A percentile compares a stretch with the other conserved stretches of the same genome.
Conservation (phyloP, 192 early-diverging fungal genomes). For the Ambispora gerdemannii region DNA sequence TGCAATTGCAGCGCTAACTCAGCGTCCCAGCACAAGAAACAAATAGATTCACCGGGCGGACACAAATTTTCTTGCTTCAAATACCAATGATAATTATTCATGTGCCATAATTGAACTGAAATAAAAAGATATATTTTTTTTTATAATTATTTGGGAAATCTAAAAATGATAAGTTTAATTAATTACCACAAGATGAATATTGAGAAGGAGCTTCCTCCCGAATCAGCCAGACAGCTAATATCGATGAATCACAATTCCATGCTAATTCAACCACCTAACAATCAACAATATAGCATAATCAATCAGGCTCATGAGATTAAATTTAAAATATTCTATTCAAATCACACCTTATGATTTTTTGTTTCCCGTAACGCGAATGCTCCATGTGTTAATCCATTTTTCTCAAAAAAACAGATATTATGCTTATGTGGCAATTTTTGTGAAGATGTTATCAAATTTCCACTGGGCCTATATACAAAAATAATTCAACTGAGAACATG, state of each 20-base stretch:
- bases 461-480: constrained; percentile 59
- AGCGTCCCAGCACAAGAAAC: constrained; percentile 77
- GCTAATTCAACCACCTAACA: constrained; percentile 52
- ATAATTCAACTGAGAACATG: background rate
- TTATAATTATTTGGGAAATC: constrained; percentile 6
- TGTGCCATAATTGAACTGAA: constrained; percentile 85
- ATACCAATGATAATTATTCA: constrained; percentile 97
- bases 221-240: constrained; percentile 71
- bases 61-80: constrained; percentile 80
- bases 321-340: constrained; percentile 29
- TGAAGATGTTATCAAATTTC: constrained; percentile 78
- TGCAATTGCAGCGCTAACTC: constrained; percentile 68
- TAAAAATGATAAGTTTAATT: constrained; percentile 24
- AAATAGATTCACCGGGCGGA: constrained; percentile 37
- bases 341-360: constrained; percentile 40
- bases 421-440: constrained; percentile 75
- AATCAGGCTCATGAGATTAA: background rate
- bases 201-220: constrained; percentile 20
- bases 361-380: constrained; percentile 78
- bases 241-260: constrained; percentile 92
- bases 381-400: constrained; percentile 91
- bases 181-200: constrained; percentile 23
- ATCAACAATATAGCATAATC: background rate
- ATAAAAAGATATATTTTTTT: no score
- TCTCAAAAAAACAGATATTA: constrained; percentile 91